Evolutionary conservation across 2,329 filamentous ascomycete species (phyloP), one percentile per base, ranked within the genome.

Genomic region (Aspergillus vadensis): DNA sequence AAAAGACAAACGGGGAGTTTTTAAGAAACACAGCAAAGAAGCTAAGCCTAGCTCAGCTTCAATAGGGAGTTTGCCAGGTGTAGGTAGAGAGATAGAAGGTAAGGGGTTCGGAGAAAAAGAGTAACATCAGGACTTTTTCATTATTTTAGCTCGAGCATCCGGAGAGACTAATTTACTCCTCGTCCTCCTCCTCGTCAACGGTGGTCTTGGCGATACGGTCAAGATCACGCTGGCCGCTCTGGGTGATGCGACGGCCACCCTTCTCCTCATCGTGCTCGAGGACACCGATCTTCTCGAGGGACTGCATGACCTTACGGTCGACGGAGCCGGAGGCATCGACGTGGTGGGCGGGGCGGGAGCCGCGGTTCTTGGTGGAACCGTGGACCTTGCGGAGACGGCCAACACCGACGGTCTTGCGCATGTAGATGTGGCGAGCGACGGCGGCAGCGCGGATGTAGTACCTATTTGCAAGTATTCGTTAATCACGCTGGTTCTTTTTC

Each of bases 371-470:
- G 85, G 91, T 90, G 74, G 88, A 90, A 76, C 92, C 95, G 88
- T 99, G 95, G 70, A 90, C 91, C 86, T 96, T 97, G 82, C 94
- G 91, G 74, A 99, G 89, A 79, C 95, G 92, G 83, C 95, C 95
- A 73, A 99, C 92, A 87, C 95, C 95, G 79, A 99, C 93, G 67
- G 93, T 97, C 88, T 99, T 99, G 85, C 95, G 91, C 81, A 99
- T 87, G 88, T 99, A 99, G 86, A 99, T 89, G 87, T 98, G 94
- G 79, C 93, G 92, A 77, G 95, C 95, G 79, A 99, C 90, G 71
- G 94, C 88, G 74, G 95, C 95, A 76, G 94, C 93, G 79, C 95
- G 93, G 80, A 88, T 80, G 84, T 90, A 90, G 85, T 86, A 89
- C 83, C 83, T 85, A 51, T 53, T 38, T 10, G 32, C 12, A 51